Conservation (phyloP, 2,329 filamentous ascomycete genomes). For the Fusarium bactridioides region DNA sequence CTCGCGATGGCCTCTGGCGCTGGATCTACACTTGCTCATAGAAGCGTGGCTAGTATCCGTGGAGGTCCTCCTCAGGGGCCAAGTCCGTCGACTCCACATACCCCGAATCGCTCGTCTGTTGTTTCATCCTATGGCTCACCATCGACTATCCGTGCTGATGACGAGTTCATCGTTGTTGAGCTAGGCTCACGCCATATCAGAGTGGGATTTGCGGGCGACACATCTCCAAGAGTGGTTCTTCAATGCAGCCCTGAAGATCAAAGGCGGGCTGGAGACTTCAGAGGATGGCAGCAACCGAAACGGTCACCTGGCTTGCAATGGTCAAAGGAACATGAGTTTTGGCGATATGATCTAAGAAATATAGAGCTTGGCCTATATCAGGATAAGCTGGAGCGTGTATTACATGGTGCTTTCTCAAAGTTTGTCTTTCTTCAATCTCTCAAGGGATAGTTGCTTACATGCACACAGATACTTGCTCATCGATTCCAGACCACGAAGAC, state of each 20-base stretch:
- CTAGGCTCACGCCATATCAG: conserved; percentile 80
- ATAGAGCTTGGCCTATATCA: conserved; percentile 81
- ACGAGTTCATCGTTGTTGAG: conserved; percentile 86
- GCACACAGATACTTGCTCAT: conserved; percentile 66
- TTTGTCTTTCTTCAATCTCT: conserved; percentile 48
- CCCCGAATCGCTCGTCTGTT: conserved; percentile 63
- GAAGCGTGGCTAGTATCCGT: conserved; percentile 66
- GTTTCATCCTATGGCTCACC: conserved; percentile 66
- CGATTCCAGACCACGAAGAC: conserved; percentile 77
- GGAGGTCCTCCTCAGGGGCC: conserved; percentile 48
- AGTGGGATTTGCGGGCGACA: conserved; percentile 87
- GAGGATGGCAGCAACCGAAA: conserved; percentile 68
- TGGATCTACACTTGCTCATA: conserved; percentile 60
- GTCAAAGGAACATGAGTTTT: conserved; percentile 76
- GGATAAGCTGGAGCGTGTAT: conserved; percentile 84
- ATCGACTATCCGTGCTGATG: conserved; percentile 73
- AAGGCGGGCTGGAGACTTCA: conserved; percentile 81
- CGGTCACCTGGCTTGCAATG: conserved; percentile 61
- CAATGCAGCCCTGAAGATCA: conserved; percentile 79
- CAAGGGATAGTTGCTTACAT: conserved; percentile 16
- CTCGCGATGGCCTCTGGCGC: conserved; percentile 54
- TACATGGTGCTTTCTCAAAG: conserved; percentile 84
- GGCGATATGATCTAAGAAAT: conserved; percentile 76
- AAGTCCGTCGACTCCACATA: conserved; percentile 63
- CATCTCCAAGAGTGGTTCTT: conserved; percentile 74